These are phyloP conservation scores for Trichoderma endophyticum DNA, from an alignment of 2,329 filamentous ascomycete genomes.

Conservation along the genomic window DNA sequence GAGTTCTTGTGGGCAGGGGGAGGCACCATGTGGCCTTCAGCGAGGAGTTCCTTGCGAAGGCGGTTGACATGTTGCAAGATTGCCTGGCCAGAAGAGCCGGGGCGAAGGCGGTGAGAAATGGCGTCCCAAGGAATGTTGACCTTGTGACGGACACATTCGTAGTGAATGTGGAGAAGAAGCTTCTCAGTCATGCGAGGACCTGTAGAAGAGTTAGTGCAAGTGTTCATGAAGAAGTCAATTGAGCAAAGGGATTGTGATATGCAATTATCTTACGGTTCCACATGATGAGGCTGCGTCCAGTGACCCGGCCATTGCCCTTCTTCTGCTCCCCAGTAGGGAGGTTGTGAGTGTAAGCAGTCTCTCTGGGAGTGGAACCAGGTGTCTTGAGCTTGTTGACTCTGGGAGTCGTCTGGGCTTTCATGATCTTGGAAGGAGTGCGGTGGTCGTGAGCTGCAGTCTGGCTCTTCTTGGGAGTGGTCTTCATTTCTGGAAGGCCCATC, in stretches of 20 bases:
- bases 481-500: slow-evolving; percentile 22
- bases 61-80: slow-evolving; percentile 38
- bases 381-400: neutral
- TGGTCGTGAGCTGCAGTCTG: slow-evolving; percentile 18
- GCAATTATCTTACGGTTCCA: slow-evolving; percentile 42
- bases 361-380: slow-evolving; percentile 13
- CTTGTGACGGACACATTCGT: slow-evolving; percentile 35
- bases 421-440: slow-evolving; percentile 18
- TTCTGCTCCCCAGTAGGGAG: slow-evolving; percentile 28
- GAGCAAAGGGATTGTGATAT: neutral
- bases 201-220: slow-evolving; percentile 23
- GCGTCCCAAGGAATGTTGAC: slow-evolving; percentile 39
- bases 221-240: neutral
- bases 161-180: slow-evolving; percentile 40
- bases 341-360: slow-evolving; percentile 25
- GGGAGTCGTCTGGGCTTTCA: slow-evolving; percentile 9
- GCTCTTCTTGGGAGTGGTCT: slow-evolving; percentile 24
- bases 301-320: slow-evolving; percentile 29
- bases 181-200: slow-evolving; percentile 47
- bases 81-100: slow-evolving; percentile 39
- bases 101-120: slow-evolving; percentile 41
- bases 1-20: slow-evolving; percentile 32
- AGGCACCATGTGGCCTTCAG: slow-evolving; percentile 43
- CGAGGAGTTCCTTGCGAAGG: slow-evolving; percentile 33
- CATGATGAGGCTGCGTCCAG: slow-evolving; percentile 39